Conservation (phyloP, 2,329 filamentous ascomycete genomes). For the Lizonia empirigonia region DNA sequence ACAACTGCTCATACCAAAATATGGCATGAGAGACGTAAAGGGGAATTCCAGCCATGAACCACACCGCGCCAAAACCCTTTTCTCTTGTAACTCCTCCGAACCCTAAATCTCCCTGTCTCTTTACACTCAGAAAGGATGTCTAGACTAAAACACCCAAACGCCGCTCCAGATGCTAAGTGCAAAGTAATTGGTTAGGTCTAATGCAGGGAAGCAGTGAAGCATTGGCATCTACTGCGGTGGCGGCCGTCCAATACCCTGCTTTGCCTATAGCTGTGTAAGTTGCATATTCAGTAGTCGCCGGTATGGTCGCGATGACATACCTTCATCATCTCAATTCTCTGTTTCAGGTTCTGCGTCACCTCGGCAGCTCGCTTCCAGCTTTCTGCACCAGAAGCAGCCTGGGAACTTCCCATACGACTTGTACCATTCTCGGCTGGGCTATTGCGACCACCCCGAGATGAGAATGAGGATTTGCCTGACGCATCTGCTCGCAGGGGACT, state of each 20-base stretch:
- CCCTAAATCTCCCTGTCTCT: background rate
- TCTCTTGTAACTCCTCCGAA: constrained; percentile 2
- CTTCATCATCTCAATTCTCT: constrained; percentile 99
- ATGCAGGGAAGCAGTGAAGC: background rate
- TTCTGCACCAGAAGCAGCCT: constrained; percentile 59
- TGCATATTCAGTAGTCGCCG: background rate
- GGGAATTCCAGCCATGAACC: constrained; percentile 10
- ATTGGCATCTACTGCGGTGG: constrained; percentile 22
- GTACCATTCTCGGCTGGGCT: constrained; percentile 39
- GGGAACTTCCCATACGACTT: constrained; percentile 31
- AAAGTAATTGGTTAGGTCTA: background rate
- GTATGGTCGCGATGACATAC: constrained; percentile 42
- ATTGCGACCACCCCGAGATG: constrained; percentile 41
- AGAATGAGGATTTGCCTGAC: constrained; percentile 40
- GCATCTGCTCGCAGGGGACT: constrained; percentile 46
- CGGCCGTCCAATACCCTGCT: constrained; percentile 46
- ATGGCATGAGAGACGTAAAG: background rate
- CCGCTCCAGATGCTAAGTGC: constrained; percentile 6
- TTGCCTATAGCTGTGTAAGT: constrained; percentile 40
- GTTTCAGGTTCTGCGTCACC: constrained; percentile 96
- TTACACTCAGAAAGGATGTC: background rate
- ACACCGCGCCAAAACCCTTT: constrained; percentile 3
- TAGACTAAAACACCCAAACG: constrained; percentile 7
- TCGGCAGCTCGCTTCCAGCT: constrained; percentile 98
- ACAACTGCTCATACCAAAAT: background rate